Conservation (phyloP, 2,329 filamentous ascomycete species). For the Harringtonia lauricola region DNA sequence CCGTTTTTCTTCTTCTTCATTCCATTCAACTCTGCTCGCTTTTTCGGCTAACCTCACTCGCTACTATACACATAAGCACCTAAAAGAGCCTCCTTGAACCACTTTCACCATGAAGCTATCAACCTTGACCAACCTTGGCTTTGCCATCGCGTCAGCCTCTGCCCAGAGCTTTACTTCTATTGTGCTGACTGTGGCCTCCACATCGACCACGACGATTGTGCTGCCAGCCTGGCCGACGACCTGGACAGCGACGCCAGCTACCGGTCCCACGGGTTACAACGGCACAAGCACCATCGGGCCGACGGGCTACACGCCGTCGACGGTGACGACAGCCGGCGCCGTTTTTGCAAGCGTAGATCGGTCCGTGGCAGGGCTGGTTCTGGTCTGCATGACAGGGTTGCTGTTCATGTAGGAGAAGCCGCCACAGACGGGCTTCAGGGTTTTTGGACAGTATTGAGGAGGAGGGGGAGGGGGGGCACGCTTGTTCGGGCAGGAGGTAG, state of each 20-base stretch:
- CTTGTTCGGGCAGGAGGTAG: no score
- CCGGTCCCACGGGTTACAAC: background rate
- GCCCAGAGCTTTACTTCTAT: constrained; percentile 8
- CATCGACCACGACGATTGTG: constrained; percentile 9
- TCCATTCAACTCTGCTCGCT: no score
- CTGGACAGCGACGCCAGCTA: background rate
- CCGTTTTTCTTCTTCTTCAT: no score
- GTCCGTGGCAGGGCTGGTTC: constrained; percentile 9
- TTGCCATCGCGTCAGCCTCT: background rate
- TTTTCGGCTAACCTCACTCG: no score
- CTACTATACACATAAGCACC: no score
- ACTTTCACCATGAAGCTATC: no score
- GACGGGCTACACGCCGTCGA: constrained; percentile 3
- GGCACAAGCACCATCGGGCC: background rate
- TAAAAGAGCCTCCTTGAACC: no score
- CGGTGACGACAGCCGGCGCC: constrained; percentile 12
- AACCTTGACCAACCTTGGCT: background rate
- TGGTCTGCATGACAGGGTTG: constrained; percentile 11
- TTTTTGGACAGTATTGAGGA: no score
- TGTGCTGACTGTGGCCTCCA: constrained; percentile 7
- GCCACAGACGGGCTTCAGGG: no score
- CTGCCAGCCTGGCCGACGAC: constrained; percentile 7
- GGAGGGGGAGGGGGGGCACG: background rate
- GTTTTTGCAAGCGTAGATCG: constrained; percentile 11
- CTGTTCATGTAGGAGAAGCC: constrained; percentile 9